Conservation (phyloP, 805 yeast species). For the Wickerhamiella sergipiensis region DNA sequence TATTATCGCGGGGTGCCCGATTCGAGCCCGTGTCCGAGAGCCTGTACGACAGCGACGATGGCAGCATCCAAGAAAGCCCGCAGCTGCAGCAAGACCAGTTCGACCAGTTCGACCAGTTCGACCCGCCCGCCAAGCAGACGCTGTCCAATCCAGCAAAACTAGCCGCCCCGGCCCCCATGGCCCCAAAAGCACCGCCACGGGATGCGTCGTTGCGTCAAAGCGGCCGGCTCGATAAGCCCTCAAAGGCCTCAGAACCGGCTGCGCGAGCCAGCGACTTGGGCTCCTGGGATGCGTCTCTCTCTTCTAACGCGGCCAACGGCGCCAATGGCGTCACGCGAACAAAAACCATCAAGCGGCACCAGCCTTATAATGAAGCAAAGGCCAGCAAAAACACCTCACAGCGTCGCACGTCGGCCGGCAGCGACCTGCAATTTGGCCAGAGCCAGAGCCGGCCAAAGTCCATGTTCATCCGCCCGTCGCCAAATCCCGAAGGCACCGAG, state of each 20-base stretch:
- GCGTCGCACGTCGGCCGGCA: not conserved
- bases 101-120: not conserved
- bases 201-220: not conserved
- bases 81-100: constrained; percentile 4
- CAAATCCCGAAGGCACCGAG: not conserved
- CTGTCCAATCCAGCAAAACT: not conserved
- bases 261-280: no score
- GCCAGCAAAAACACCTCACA: not conserved
- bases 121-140: not conserved
- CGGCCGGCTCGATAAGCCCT: not conserved
- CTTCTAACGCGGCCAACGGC: no score
- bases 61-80: constrained; percentile 16
- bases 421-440: not conserved
- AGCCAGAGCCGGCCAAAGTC: not conserved
- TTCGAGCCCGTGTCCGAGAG: not conserved
- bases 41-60: constrained; percentile 7
- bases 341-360: no score
- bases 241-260: no score
- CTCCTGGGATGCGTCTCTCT: no score
- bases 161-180: not conserved
- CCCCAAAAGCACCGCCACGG: not conserved
- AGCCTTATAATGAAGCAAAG: no score
- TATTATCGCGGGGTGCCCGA: not conserved
- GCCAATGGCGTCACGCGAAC: no score
- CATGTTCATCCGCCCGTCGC: not conserved